Conservation (phyloP, 2,329 filamentous ascomycete genomes). For the Hirsutella minnesotensis region DNA sequence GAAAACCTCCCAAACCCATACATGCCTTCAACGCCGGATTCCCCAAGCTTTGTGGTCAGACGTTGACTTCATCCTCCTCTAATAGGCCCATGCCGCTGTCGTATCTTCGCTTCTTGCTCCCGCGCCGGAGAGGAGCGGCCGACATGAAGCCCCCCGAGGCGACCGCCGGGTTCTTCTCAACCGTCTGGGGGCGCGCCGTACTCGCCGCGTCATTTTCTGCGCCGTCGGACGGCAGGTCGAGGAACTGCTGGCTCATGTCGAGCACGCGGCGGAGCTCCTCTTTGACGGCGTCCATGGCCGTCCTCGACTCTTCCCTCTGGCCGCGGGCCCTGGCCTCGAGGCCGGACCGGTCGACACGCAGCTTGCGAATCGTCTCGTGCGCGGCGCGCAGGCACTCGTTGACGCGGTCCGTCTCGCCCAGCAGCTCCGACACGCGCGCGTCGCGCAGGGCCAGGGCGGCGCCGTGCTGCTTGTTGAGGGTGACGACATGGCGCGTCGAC, state of each 20-base stretch:
- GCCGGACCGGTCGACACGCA: conserved; percentile 34
- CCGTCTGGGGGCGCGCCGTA: neutral
- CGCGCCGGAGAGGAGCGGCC: conserved; percentile 17
- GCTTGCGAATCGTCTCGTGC: conserved; percentile 29
- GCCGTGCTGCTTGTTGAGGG: conserved; percentile 30
- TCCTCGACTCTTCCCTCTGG: conserved; percentile 27
- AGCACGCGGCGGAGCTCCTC: conserved; percentile 37
- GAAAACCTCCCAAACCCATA: neutral
- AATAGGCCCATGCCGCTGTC: conserved; percentile 45
- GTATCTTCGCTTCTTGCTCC: conserved; percentile 31
- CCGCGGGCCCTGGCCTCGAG: conserved; percentile 23
- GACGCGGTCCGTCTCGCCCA: conserved; percentile 34
- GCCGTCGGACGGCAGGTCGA: conserved; percentile 10
- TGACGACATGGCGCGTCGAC: conserved; percentile 18
- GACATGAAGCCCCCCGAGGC: conserved; percentile 11
- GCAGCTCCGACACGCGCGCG: conserved; percentile 34
- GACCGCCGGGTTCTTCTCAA: neutral
- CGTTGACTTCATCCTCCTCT: conserved; percentile 37
- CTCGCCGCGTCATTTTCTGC: neutral
- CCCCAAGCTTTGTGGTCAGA: conserved; percentile 8
- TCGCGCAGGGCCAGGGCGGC: conserved; percentile 38
- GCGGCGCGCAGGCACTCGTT: conserved; percentile 33
- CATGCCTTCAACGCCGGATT: neutral
- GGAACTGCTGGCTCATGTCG: conserved; percentile 31
- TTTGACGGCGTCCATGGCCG: conserved; percentile 37